Conservation (phyloP, 2,329 filamentous ascomycete species). For the Diaporthe destruens region DNA sequence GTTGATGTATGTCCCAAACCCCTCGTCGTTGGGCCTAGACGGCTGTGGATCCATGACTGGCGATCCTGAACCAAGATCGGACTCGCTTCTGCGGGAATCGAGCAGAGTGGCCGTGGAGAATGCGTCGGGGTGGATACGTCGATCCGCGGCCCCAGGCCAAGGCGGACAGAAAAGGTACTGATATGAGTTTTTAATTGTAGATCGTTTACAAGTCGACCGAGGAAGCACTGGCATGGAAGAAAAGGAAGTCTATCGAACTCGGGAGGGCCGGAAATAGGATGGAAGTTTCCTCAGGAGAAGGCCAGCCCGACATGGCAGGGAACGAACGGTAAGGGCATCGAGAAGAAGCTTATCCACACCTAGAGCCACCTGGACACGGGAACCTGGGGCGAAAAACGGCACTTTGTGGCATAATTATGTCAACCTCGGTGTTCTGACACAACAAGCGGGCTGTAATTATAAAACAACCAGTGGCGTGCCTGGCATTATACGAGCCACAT, state of each 20-base stretch:
- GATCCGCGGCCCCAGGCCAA: slow-evolving; percentile 30
- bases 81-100: not conserved
- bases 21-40: slow-evolving; percentile 4
- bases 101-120: not conserved
- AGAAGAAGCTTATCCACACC: slow-evolving; percentile 20
- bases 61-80: slow-evolving; percentile 3
- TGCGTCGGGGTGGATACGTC: slow-evolving; percentile 13
- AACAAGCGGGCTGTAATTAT: not conserved
- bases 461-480: slow-evolving; percentile 8
- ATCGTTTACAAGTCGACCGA: not conserved
- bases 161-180: not conserved
- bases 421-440: not conserved
- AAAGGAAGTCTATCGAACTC: not conserved
- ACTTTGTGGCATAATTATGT: not conserved
- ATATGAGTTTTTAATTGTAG: not conserved
- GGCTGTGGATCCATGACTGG: slow-evolving; percentile 6
- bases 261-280: not conserved
- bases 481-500: slow-evolving; percentile 15
- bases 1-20: slow-evolving; percentile 21
- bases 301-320: not conserved
- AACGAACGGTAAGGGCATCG: not conserved
- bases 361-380: not conserved
- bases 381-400: not conserved
- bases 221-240: too few species aligned
- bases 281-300: slow-evolving; percentile 4